Conservation (phyloP, 495 filamentous ascomycete species). For the Penicillium paradoxum region DNA sequence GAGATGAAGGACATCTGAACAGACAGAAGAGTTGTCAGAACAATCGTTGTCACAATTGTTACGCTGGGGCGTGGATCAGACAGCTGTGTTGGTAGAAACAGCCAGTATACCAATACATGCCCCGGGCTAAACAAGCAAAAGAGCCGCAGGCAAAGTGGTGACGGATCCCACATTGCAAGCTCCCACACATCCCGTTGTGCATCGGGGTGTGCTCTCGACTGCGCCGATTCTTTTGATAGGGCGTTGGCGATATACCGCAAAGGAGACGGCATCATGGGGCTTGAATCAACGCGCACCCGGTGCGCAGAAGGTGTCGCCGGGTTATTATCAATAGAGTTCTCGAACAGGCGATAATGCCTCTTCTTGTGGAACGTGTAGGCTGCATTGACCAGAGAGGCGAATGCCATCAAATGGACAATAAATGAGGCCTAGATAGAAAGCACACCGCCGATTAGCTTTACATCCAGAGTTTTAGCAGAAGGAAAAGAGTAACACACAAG, state of each 20-base stretch:
- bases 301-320: conserved; percentile 83
- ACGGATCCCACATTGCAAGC: conserved; percentile 86
- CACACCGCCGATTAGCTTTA: conserved; percentile 2
- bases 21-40: conserved; percentile 67
- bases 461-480: background rate
- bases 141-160: conserved; percentile 72
- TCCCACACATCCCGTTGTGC: conserved; percentile 90
- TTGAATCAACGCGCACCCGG: conserved; percentile 85
- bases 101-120: conserved; percentile 81
- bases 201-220: conserved; percentile 79
- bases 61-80: conserved; percentile 76
- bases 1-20: conserved; percentile 69
- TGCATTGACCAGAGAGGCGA: conserved; percentile 66
- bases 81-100: conserved; percentile 73
- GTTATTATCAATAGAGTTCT: conserved; percentile 65
- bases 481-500: conserved; percentile 56
- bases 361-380: conserved; percentile 78
- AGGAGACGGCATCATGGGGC: conserved; percentile 72
- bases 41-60: conserved; percentile 73
- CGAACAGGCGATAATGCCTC: conserved; percentile 88
- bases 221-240: conserved; percentile 54
- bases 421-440: conserved; percentile 53
- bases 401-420: conserved; percentile 59
- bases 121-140: conserved; percentile 92
- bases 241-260: conserved; percentile 69